Evolutionary conservation across 768 basidiomycete genomes (phyloP), one percentile per base, ranked within the genome.

Genomic region (Boletus rex-veris): DNA sequence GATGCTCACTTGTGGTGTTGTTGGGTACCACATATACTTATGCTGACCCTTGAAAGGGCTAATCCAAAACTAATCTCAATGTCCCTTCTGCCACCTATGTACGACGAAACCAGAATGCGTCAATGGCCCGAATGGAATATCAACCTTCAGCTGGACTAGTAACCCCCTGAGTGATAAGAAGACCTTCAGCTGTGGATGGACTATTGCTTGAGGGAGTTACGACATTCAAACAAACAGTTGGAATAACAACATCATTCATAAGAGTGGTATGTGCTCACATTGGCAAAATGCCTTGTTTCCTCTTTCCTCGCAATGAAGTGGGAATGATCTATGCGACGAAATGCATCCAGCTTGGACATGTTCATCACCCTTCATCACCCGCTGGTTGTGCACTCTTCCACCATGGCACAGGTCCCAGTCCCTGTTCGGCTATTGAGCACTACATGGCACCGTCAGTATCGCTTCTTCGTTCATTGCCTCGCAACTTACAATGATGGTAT

Each of bases 341-440:
- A 50, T 2, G 18, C 36, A 43, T 35, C 42, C 28, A 28, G 28
- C 28, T 28, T 8, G 28, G 6, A 24, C 18, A 19, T 36, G 35
- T 35, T 31, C 18, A 28, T 69, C 45, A 76, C 18, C 69, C 76
- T 60, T 75, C 67, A 6, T 75, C 76, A 37, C 75, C 74, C 31
- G 75, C 70, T 4, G 76, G 56, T 36, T 71, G 72, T 35, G 73
- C 75, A 14, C 76, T 76, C 63, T 77, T 82, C 89, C 90, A 91
- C 89, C 89, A 92, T 0, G 80, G 64, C 2, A 83, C 71, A 14
- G 87, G 88, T 0, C 90, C 90, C 5, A 93, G 73, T 6, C 91
- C 90, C 63, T 91, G 88, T 67, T 90, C 90, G 12, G 83, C 81
- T 56, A 92, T 89, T 2, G 90, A 90, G 58, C 85, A 88, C 90